Percentiles rank a stretch among this genome's conserved stretches.
Conservation (phyloP, 352 stramenopile genomes). For the Elongisporangium anandrum region DNA sequence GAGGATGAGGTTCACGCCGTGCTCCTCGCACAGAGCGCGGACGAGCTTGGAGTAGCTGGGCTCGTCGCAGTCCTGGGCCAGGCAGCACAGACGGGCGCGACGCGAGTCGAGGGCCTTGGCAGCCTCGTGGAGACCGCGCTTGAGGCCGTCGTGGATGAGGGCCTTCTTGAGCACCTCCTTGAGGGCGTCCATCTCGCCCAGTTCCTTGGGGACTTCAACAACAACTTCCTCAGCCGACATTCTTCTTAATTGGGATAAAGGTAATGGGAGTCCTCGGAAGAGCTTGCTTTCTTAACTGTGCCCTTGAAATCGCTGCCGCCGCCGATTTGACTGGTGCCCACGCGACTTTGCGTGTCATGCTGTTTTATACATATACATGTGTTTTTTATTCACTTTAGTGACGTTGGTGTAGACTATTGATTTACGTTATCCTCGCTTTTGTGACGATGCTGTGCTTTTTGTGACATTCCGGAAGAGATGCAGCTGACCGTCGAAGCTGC, state of each 20-base stretch:
- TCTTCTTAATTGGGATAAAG: conserved; percentile 37
- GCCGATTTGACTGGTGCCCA: conserved; percentile 48
- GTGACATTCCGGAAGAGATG: background rate
- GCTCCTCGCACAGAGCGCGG: conserved; percentile 92
- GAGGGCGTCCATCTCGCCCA: conserved; percentile 96
- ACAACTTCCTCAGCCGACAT: conserved; percentile 93
- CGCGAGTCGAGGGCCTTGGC: conserved; percentile 98
- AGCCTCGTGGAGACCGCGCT: conserved; percentile 98
- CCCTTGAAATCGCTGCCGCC: background rate
- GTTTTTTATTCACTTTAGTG: background rate
- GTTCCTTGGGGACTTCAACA: conserved; percentile 90
- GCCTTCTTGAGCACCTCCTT: conserved; percentile 99
- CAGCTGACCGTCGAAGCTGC: conserved; percentile 20
- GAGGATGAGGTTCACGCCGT: conserved; percentile 93
- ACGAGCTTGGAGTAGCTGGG: conserved; percentile 99
- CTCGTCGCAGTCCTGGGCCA: conserved; percentile 99
- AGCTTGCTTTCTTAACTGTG: conserved; percentile 24
- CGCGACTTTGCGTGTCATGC: conserved; percentile 6
- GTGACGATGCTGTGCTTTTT: background rate
- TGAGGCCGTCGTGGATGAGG: conserved; percentile 98
- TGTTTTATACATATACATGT: background rate
- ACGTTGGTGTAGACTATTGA: background rate
- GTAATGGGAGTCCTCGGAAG: conserved; percentile 55
- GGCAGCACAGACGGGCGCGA: conserved; percentile 97
- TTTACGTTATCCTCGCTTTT: background rate